Percentiles rank a stretch among this genome's conserved stretches.
Conservation (phyloP, 23 red algal genomes). For the Gracilariopsis chorda region DNA sequence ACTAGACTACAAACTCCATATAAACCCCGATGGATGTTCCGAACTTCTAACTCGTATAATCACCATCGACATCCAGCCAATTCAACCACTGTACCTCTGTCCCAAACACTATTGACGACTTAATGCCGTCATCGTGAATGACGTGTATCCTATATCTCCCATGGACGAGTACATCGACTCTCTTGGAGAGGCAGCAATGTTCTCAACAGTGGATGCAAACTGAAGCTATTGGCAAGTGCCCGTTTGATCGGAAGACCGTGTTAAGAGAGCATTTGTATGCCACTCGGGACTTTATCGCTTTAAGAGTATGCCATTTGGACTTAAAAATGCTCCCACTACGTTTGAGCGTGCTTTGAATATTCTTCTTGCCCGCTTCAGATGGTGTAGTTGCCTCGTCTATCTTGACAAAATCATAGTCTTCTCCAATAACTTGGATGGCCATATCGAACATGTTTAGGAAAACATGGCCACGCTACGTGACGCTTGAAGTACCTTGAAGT, state of each 20-base stretch:
- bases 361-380: slow-evolving; percentile 5
- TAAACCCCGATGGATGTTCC: too few relatives aligned
- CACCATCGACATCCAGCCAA: too few relatives aligned
- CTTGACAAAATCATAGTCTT: slow-evolving; percentile 37
- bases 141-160: too few relatives aligned
- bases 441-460: slow-evolving; percentile 18
- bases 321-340: slow-evolving; percentile 3
- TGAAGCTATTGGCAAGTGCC: too few relatives aligned
- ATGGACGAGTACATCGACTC: too few relatives aligned
- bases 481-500: neutral
- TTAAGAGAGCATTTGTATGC: neutral
- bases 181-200: too few relatives aligned
- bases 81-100: too few relatives aligned
- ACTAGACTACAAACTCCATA: too few relatives aligned
- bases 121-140: too few relatives aligned
- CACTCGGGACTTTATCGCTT: neutral
- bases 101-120: too few relatives aligned
- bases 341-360: slow-evolving; percentile 42
- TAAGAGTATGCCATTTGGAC: neutral
- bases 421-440: neutral
- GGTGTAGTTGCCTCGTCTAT: neutral
- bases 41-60: too few relatives aligned
- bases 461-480: neutral
- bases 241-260: neutral
- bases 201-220: too few relatives aligned